Evolutionary conservation across 257 asterid species (phyloP), one percentile per base, ranked within the genome.

Genomic region (Cinchona pubescens): DNA sequence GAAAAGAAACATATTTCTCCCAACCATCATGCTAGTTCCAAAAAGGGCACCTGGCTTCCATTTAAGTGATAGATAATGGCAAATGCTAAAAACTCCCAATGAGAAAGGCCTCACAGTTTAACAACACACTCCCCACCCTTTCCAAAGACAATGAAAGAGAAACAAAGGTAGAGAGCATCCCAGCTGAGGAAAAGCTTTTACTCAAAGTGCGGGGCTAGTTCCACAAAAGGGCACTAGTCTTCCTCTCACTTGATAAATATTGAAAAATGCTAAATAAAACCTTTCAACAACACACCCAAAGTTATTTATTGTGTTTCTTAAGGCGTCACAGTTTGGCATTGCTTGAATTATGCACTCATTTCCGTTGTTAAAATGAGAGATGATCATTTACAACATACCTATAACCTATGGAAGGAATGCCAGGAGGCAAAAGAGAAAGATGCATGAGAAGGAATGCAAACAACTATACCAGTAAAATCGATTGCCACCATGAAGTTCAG

Each of bases 401-500:
- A 16, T 19, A 16, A 55, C n/a, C 51, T 19, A 55, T 14, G 45
- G 56, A 2, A 32, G 25, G 23, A 27, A 25, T 59, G 62, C 29
- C 61, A 27, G 65, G 35, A n/a, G 34, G 45, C 5, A n/a, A 56
- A 30, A 30, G 55, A 38, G 30, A 69, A 49, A n/a, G 45, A 64
- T 32, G 49, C 32, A 67, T n/a, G 65, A 48, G 25, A 43, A 49
- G 75, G 62, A 48, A 65, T 25, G 48, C 42, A 72, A 72, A 72
- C 13, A 37, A 79, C 74, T 62, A 61, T 88, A 95, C 99, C 98
- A 43, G 99, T 95, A 87, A 92, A 95, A 86, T 95, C 99, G 78
- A 95, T 84, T 45, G 98, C 99, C 78, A 91, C 96, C 99, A 95
- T 95, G 89, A 95, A 95, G 87, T 91, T 95, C 84, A 95, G 88